These are phyloP conservation scores for Fragaria nilgerrensis DNA, from an alignment of 306 rosid species.

Conservation along the genomic window DNA sequence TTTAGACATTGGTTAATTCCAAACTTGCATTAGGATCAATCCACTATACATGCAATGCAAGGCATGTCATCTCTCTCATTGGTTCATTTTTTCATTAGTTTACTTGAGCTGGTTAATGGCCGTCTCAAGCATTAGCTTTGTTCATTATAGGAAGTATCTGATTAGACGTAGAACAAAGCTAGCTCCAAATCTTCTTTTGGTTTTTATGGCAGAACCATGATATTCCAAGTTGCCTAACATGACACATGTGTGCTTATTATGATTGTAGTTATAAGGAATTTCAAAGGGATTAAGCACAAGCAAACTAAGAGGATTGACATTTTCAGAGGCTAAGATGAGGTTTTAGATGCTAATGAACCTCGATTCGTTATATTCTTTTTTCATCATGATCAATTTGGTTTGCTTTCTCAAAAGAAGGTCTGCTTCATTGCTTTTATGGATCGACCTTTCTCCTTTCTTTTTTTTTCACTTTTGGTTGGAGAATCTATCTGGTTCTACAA, in stretches of 20 bases:
- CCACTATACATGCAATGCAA: neutral
- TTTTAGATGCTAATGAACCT: constrained; percentile 2
- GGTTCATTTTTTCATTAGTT: neutral
- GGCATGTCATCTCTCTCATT: neutral
- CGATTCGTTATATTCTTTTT: constrained; percentile 3
- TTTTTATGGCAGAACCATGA: neutral
- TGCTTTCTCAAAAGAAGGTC: neutral
- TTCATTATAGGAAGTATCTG: neutral
- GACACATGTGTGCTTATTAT: constrained; percentile 3
- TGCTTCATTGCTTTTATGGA: neutral
- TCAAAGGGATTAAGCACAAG: neutral
- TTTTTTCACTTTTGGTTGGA: neutral
- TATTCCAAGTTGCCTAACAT: constrained; percentile 17
- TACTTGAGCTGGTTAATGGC: neutral
- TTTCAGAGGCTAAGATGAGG: neutral
- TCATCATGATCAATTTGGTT: constrained; percentile 1
- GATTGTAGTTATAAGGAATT: neutral
- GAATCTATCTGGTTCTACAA: neutral
- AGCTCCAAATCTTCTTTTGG: constrained; percentile 4
- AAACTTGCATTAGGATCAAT: neutral
- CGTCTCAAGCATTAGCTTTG: neutral
- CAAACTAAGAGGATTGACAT: constrained; percentile 17
- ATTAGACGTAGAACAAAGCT: neutral
- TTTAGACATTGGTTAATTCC: neutral
- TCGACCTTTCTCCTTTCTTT: neutral